Percentiles rank a stretch among this genome's conserved stretches.
phyloP scores from a whole-genome alignment of 192 early-diverging fungal genomes.

The Cetraspora pellucida region DNA sequence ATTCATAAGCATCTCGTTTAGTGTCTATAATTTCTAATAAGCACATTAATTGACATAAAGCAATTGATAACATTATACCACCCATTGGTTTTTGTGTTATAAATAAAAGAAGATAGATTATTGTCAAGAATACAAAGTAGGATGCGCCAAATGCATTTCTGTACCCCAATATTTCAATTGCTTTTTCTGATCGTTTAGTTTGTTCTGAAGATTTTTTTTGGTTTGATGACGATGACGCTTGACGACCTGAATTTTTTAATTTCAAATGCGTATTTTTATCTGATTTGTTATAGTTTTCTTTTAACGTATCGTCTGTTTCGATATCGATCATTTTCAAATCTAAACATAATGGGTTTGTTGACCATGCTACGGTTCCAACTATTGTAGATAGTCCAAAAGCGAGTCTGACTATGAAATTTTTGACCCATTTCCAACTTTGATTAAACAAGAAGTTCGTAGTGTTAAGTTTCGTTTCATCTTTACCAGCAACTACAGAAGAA shows the following conservation, averaged over 20 bases:
- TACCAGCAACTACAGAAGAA: not conserved
- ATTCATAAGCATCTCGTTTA: conserved; percentile 40
- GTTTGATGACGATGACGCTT: not conserved
- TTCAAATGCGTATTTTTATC: not conserved
- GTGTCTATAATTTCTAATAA: conserved; percentile 55
- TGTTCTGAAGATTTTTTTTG: not conserved
- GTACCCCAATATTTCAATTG: conserved; percentile 57
- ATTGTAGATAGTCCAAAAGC: conserved; percentile 57
- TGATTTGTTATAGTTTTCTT: not conserved
- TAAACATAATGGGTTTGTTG: conserved; percentile 56
- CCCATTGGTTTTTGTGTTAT: conserved; percentile 85
- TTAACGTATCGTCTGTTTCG: not conserved
- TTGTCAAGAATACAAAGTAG: conserved; percentile 64
- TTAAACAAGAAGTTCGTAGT: not conserved
- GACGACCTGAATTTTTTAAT: not conserved
- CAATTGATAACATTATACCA: conserved; percentile 57
- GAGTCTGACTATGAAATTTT: conserved; percentile 56
- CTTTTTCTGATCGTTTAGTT: conserved; percentile 34
- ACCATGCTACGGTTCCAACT: conserved; percentile 58
- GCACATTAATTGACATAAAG: conserved; percentile 48
- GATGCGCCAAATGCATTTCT: conserved; percentile 70
- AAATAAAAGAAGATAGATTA: conserved; percentile 63
- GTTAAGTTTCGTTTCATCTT: too few species aligned
- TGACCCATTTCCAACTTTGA: conserved; percentile 31
- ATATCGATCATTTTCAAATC: conserved; percentile 47